These are phyloP conservation scores for Cantharellus cinnabarinus DNA, from an alignment of 768 basidiomycete genomes.

Conservation along the genomic window DNA sequence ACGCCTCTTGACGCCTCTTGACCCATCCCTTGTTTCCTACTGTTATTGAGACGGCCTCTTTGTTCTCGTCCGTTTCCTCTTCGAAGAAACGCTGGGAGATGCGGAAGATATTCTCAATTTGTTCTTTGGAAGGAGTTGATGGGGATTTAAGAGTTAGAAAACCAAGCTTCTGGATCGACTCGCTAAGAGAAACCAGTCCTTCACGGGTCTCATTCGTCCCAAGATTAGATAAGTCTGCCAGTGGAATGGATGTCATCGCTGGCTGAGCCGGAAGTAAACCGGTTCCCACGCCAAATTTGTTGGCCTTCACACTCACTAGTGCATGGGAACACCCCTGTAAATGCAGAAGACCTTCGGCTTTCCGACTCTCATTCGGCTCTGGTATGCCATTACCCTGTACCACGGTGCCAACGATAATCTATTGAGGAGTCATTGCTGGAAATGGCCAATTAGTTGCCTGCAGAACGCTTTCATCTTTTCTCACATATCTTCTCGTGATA, in stretches of 20 bases:
- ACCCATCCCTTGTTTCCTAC: conserved; percentile 7
- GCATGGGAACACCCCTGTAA: too few relatives aligned
- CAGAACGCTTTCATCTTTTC: too few relatives aligned
- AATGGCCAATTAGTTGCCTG: too few relatives aligned
- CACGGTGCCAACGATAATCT: too few relatives aligned
- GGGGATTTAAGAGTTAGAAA: conserved; percentile 7
- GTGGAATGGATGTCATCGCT: neutral
- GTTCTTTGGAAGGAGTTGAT: neutral
- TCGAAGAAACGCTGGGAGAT: conserved; percentile 7
- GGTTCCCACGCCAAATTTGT: neutral
- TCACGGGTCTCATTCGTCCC: neutral
- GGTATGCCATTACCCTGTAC: too few relatives aligned
- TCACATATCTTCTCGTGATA: too few relatives aligned
- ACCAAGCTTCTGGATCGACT: conserved; percentile 5
- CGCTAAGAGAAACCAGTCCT: neutral
- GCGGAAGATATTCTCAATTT: conserved; percentile 5
- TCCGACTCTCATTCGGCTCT: too few relatives aligned
- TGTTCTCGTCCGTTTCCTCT: conserved; percentile 4
- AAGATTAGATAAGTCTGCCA: neutral
- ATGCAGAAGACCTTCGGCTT: too few relatives aligned
- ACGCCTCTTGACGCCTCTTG: conserved; percentile 7
- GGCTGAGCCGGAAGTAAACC: neutral
- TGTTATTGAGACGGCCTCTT: conserved; percentile 6
- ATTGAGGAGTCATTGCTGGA: too few relatives aligned
- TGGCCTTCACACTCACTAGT: too few relatives aligned